phyloP scores from a whole-genome alignment of 768 basidiomycete genomes.

The Boletellus sp. region DNA sequence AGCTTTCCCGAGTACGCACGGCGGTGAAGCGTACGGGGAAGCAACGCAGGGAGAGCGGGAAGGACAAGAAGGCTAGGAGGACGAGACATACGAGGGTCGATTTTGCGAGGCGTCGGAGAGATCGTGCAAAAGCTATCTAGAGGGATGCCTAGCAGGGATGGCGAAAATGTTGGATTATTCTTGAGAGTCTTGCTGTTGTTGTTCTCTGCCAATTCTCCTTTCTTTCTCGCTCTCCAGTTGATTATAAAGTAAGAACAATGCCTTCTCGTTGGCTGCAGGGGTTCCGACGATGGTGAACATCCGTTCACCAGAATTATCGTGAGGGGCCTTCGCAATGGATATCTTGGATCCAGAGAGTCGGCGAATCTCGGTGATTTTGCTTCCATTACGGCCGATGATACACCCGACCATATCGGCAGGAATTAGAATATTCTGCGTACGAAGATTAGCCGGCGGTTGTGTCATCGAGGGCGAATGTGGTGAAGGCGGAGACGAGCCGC shows the following conservation, averaged over 20 bases:
- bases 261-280: constrained; percentile 96
- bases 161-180: constrained; percentile 18
- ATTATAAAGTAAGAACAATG: constrained; percentile 94
- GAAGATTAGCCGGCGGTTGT: constrained; percentile 72
- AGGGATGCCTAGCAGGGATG: background rate
- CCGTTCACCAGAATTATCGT: constrained; percentile 97
- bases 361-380: constrained; percentile 99
- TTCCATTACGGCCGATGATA: constrained; percentile 93
- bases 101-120: constrained; percentile 14
- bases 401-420: constrained; percentile 99
- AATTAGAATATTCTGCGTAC: constrained; percentile 99
- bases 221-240: constrained; percentile 97
- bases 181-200: constrained; percentile 75
- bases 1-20: constrained; percentile 14
- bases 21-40: constrained; percentile 7
- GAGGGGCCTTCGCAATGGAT: constrained; percentile 98
- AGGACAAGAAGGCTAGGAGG: constrained; percentile 29
- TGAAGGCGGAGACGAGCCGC: constrained; percentile 39
- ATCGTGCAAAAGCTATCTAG: constrained; percentile 10
- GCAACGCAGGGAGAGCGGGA: constrained; percentile 12
- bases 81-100: constrained; percentile 23
- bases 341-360: constrained; percentile 97
- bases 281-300: constrained; percentile 99
- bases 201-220: constrained; percentile 81
- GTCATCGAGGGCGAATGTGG: constrained; percentile 43